Percentiles rank a stretch among this genome's conserved stretches.
phyloP scores from a whole-genome alignment of 208 protist genomes.

The Tetramitus jugosus region DNA sequence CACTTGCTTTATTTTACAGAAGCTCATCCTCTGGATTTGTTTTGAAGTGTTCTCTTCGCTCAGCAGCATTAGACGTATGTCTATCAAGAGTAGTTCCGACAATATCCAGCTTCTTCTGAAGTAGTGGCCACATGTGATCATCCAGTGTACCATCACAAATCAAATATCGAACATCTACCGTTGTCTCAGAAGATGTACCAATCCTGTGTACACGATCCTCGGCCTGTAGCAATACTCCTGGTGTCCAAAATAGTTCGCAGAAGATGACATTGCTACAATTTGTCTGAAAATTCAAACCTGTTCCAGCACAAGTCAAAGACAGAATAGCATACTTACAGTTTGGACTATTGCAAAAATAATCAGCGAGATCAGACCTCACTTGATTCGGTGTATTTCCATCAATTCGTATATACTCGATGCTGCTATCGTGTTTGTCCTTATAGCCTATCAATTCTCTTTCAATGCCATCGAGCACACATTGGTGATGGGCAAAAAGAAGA shows the following conservation, averaged over 20 bases:
- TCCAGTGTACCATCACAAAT: not conserved
- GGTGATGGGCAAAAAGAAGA: constrained; percentile 87
- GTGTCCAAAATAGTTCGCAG: constrained; percentile 92
- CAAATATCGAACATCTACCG: constrained; percentile 23
- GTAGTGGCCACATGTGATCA: not conserved
- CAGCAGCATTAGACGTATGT: too few species aligned
- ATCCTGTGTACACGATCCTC: constrained; percentile 92
- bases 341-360: constrained; percentile 60
- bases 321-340: constrained; percentile 67
- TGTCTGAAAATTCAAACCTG: constrained; percentile 84
- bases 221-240: constrained; percentile 82
- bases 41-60: too few species aligned
- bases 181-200: constrained; percentile 74
- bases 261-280: constrained; percentile 84
- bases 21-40: too few species aligned
- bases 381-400: constrained; percentile 55
- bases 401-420: constrained; percentile 77
- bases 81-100: not conserved
- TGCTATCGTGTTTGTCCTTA: constrained; percentile 20
- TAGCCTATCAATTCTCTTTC: constrained; percentile 47
- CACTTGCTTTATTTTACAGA: too few species aligned
- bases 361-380: constrained; percentile 54
- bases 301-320: constrained; percentile 27
- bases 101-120: not conserved
- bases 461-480: constrained; percentile 77